Conservation (phyloP, 306 rosid genomes). For the Cucurbita maxima region DNA sequence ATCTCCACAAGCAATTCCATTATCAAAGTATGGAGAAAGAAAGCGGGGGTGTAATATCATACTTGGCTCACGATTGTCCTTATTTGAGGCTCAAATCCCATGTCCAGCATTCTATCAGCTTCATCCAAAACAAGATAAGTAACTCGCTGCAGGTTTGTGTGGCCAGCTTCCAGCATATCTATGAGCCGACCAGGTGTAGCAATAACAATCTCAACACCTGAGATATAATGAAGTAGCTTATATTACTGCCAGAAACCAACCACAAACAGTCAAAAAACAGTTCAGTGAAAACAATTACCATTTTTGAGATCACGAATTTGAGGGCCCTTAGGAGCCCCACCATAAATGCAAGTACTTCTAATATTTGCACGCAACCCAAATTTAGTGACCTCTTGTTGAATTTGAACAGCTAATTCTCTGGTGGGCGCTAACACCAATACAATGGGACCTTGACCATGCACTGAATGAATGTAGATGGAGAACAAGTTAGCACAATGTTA, state of each 20-base stretch:
- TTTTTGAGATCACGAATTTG: slow-evolving; percentile 84
- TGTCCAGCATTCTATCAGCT: slow-evolving; percentile 97
- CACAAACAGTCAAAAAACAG: background rate
- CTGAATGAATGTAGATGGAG: slow-evolving; percentile 26
- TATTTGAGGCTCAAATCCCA: slow-evolving; percentile 99
- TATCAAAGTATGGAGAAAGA: background rate
- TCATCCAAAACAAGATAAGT: slow-evolving; percentile 90
- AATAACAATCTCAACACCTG: slow-evolving; percentile 87
- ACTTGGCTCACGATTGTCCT: slow-evolving; percentile 74
- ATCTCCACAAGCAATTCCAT: background rate
- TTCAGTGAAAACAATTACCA: slow-evolving; percentile 23
- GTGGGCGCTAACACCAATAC: slow-evolving; percentile 83
- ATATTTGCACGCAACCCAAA: slow-evolving; percentile 42
- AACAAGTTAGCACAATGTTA: slow-evolving; percentile 4
- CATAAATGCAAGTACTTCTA: slow-evolving; percentile 72
- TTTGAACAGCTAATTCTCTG: slow-evolving; percentile 89
- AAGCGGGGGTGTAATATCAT: slow-evolving; percentile 7
- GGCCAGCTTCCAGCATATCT: slow-evolving; percentile 94
- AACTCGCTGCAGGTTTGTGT: slow-evolving; percentile 78
- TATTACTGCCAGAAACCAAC: background rate
- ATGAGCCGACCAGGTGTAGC: slow-evolving; percentile 94
- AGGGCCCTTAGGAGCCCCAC: slow-evolving; percentile 97
- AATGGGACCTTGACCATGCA: slow-evolving; percentile 73
- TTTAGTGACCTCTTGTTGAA: slow-evolving; percentile 74
- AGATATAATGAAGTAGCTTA: background rate